A percentile compares a stretch with the other conserved stretches of the same genome.
phyloP scores from a whole-genome alignment of 306 rosid species.

The Dalbergia oliveri region DNA sequence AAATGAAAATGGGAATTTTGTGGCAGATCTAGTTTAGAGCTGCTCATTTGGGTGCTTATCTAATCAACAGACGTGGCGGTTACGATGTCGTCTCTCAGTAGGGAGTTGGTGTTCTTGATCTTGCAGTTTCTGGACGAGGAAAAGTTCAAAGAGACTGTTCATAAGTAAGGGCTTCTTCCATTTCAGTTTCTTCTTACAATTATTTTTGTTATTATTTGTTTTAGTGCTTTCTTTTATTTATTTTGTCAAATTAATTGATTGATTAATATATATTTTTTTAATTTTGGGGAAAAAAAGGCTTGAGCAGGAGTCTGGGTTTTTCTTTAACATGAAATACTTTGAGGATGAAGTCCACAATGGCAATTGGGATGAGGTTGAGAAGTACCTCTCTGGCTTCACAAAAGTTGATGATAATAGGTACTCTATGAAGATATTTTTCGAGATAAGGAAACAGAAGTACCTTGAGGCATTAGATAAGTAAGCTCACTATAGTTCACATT shows the following conservation, averaged over 20 bases:
- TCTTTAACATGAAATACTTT: slow-evolving; percentile 94
- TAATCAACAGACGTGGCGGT: slow-evolving; percentile 58
- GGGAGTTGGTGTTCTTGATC: slow-evolving; percentile 98
- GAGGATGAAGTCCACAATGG: slow-evolving; percentile 98
- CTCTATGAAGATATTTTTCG: slow-evolving; percentile 98
- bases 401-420: slow-evolving; percentile 96
- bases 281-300: slow-evolving; percentile 58
- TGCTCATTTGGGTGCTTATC: slow-evolving; percentile 56
- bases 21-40: slow-evolving; percentile 76
- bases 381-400: slow-evolving; percentile 93
- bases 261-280: neutral
- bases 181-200: slow-evolving; percentile 7
- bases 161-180: slow-evolving; percentile 69
- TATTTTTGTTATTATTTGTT: neutral
- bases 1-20: neutral
- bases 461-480: slow-evolving; percentile 97
- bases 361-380: slow-evolving; percentile 99
- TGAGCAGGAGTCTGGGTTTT: slow-evolving; percentile 97
- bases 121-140: slow-evolving; percentile 97
- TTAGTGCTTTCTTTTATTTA: slow-evolving; percentile 14
- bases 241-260: slow-evolving; percentile 47
- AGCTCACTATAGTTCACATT: slow-evolving; percentile 46
- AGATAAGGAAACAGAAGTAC: slow-evolving; percentile 97
- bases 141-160: slow-evolving; percentile 97
- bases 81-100: slow-evolving; percentile 92